phyloP scores from a whole-genome alignment of 345 rosid genomes.

The Syzygium jambos region DNA sequence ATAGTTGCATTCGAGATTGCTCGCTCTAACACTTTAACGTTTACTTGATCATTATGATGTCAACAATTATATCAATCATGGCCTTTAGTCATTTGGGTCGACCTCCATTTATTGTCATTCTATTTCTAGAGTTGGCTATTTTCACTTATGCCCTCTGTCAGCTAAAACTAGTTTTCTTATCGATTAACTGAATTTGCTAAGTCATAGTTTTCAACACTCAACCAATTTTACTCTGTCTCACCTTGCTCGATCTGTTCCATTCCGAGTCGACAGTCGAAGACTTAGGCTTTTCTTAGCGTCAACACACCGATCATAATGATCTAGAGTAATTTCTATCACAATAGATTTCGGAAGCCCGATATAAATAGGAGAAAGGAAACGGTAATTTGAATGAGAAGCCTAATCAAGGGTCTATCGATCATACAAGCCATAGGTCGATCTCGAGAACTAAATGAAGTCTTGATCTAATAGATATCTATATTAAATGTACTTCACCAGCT shows the following conservation, averaged over 20 bases:
- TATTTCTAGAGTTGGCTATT: background rate
- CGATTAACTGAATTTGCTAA: background rate
- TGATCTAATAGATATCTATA: background rate
- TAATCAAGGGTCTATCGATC: background rate
- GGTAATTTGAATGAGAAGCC: background rate
- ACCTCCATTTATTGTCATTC: background rate
- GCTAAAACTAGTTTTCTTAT: background rate
- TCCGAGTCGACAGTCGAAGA: background rate
- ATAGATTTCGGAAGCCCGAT: background rate
- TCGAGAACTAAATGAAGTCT: background rate
- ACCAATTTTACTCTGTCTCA: background rate
- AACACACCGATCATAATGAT: background rate
- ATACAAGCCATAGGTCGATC: background rate
- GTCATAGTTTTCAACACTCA: background rate
- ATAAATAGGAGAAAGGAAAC: background rate
- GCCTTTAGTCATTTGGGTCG: background rate
- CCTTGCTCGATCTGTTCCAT: background rate
- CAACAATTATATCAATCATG: background rate
- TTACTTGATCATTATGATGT: background rate
- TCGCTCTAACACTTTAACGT: too few relatives aligned
- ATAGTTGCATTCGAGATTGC: too few relatives aligned
- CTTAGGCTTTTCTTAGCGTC: background rate
- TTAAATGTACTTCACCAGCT: background rate
- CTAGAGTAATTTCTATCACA: background rate
- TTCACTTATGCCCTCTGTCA: background rate